Evolutionary conservation across 2,329 filamentous ascomycete genomes (phyloP).

Genomic region (Zymoseptoria brevis): DNA sequence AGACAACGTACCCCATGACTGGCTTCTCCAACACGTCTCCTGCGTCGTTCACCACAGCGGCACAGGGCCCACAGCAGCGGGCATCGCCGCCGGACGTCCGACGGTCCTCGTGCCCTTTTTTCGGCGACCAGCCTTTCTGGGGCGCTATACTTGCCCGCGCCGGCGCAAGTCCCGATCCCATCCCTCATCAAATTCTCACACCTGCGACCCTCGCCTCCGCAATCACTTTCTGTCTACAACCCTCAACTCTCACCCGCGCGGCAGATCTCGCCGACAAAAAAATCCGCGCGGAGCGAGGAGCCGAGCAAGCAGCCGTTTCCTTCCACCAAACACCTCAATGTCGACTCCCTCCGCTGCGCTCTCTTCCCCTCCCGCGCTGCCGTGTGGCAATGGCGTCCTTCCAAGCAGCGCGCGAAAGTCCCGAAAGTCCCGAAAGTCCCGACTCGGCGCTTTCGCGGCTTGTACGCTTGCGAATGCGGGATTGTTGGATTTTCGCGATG

Average conservation of each 20-base stretch:
- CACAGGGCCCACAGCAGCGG: conserved; percentile 49
- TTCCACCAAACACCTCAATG: conserved; percentile 45
- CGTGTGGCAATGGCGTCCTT: conserved; percentile 58
- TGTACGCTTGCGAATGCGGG: conserved; percentile 56
- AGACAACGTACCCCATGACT: conserved; percentile 48
- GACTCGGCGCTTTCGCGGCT: conserved; percentile 63
- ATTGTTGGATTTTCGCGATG: conserved; percentile 56
- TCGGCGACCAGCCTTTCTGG: conserved; percentile 50
- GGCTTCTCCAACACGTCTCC: conserved; percentile 47
- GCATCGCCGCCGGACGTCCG: conserved; percentile 41
- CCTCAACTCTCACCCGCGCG: conserved; percentile 29
- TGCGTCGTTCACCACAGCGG: conserved; percentile 51
- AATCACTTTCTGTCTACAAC: conserved; percentile 35
- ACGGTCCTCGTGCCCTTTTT: conserved; percentile 49
- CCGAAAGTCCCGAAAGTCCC: conserved; percentile 11
- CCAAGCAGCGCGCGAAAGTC: conserved; percentile 50
- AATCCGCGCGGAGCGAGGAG: conserved; percentile 37
- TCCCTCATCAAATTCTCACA: conserved; percentile 63
- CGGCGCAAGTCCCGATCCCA: conserved; percentile 58
- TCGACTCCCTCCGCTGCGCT: conserved; percentile 57
- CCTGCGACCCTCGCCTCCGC: conserved; percentile 35
- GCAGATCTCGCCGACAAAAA: conserved; percentile 30
- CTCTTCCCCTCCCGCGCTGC: conserved; percentile 59
- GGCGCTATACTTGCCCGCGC: conserved; percentile 38
- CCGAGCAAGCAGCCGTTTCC: conserved; percentile 31